Evolutionary conservation across 148 eudicot genomes (phyloP).

Genomic region (Bassia scoparia): DNA sequence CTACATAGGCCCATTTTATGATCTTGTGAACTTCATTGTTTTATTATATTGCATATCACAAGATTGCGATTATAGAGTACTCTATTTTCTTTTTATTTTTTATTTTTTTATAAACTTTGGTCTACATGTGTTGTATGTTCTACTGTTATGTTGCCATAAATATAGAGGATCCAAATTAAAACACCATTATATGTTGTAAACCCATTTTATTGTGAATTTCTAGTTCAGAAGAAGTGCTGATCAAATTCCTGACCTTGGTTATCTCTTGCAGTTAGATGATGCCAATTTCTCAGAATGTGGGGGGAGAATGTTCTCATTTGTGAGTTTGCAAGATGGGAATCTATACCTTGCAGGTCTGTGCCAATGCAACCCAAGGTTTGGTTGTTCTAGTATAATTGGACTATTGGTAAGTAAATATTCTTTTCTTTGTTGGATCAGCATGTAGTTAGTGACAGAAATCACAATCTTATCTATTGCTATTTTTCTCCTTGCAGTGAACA

Average conservation of each 20-base stretch:
- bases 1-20: too few species aligned
- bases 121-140: background rate
- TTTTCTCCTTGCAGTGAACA: background rate
- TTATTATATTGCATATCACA: too few species aligned
- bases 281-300: slow-evolving; percentile 48
- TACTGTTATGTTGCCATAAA: background rate
- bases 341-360: slow-evolving; percentile 78
- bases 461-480: background rate
- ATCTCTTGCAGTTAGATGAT: slow-evolving; percentile 66
- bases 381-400: slow-evolving; percentile 84
- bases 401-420: slow-evolving; percentile 5
- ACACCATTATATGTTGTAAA: background rate
- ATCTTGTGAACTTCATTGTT: too few species aligned
- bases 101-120: too few species aligned
- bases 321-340: slow-evolving; percentile 59
- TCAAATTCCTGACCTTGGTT: slow-evolving; percentile 9
- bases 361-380: slow-evolving; percentile 44
- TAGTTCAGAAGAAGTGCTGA: slow-evolving; percentile 5
- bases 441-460: background rate
- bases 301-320: slow-evolving; percentile 41
- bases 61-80: too few species aligned
- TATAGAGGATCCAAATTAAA: background rate
- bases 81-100: too few species aligned
- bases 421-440: background rate
- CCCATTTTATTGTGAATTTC: background rate